Evolutionary conservation across 768 basidiomycete species (phyloP), one percentile per base, ranked within the genome.

Genomic region (Naganishia randhawae): DNA sequence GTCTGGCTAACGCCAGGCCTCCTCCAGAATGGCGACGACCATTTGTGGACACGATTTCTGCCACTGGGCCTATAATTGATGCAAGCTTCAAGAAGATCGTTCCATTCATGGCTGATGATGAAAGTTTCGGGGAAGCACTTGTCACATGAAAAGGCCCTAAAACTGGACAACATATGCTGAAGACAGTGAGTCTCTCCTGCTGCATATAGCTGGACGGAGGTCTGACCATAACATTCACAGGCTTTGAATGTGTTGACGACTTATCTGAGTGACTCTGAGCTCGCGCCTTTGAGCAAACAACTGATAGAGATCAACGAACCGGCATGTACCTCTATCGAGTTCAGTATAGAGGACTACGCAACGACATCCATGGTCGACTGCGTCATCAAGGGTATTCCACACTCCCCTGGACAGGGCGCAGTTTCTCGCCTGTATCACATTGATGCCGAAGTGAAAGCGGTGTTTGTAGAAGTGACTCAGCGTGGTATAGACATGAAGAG

Each of bases 61-160:
- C 88, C 9, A 75, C 83, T 41, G 71, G 73, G 3, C 69, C 78
- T 0, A 31, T 69, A 14, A 75, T 79, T 33, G 41, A 72, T 17
- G 73, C 82, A 50, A 85, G 86, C 2, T 77, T 82, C 48, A 86
- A 84, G 69, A 85, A 89, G 69, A 82, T 83, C 0, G 86, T 97
- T 17, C 90, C 93, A 74, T 99, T 99, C 76, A 95, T 96, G 13
- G 96, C 98, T 81, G 87, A 91, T 78, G 94, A 98, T 74, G 95
- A 98, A 82, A 77, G 73, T 4, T 85, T 92, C 73, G 95, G 96
- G 37, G 93, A 96, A 81, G 75, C 97, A 7, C 80, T 85, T n/a
- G 84, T 97, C 54, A 84, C 82, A 37, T 93, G 87, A 80, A 82
- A 89, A 68, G 95, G 94, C 4, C 90, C 91, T 19, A 76, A 86